These are phyloP conservation scores for Echinochloa phyllopogon DNA, from an alignment of 176 grass and related monocot species.

Conservation along the genomic window DNA sequence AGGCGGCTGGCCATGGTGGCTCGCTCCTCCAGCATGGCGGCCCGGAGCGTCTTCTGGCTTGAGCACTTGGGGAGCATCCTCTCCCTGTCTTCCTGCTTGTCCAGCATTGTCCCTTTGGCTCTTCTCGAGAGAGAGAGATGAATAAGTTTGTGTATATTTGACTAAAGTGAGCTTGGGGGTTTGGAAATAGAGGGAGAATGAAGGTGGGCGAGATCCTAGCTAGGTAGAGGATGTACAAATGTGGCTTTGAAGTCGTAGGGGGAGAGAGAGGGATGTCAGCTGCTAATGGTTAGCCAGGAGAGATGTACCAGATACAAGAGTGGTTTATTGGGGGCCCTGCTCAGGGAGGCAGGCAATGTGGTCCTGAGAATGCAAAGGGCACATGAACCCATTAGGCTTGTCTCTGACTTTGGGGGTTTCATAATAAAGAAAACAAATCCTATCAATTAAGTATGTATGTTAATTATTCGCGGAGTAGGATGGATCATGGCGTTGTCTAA, in stretches of 20 bases:
- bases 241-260: background rate
- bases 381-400: slow-evolving; percentile 32
- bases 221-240: background rate
- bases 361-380: background rate
- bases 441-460: background rate
- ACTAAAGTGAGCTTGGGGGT: background rate
- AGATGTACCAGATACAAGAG: background rate
- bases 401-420: slow-evolving; percentile 36
- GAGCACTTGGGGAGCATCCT: slow-evolving; percentile 57
- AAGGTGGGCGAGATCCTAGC: background rate
- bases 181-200: background rate
- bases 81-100: slow-evolving; percentile 17
- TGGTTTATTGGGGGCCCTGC: background rate
- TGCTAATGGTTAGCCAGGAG: background rate
- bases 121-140: background rate
- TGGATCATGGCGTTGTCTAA: background rate
- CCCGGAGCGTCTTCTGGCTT: slow-evolving; percentile 49
- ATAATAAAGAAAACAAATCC: background rate
- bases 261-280: background rate
- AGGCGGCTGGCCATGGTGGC: slow-evolving; percentile 33
- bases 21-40: slow-evolving; percentile 40
- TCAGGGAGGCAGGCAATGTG: background rate
- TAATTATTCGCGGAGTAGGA: background rate
- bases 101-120: background rate
- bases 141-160: background rate